phyloP scores from a whole-genome alignment of 768 basidiomycete genomes.

The Boletus eberwhitei region DNA sequence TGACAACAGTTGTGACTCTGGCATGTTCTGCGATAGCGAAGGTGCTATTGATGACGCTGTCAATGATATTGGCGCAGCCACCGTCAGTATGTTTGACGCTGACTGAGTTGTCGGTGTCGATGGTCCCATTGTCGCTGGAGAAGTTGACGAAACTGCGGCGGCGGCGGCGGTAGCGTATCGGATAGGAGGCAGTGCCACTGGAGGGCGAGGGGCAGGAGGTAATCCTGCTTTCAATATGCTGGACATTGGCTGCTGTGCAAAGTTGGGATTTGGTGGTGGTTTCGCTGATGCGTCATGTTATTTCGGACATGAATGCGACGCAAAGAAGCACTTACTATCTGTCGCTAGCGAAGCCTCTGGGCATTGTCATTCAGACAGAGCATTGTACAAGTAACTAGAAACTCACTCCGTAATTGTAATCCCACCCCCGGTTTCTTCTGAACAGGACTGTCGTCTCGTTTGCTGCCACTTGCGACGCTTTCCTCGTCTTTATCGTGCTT shows the following conservation, averaged over 20 bases:
- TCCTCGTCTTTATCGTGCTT: conserved; percentile 74
- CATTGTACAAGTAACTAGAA: conserved; percentile 2
- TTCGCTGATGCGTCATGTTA: conserved; percentile 36
- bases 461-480: conserved; percentile 61
- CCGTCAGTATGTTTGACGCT: conserved; percentile 31
- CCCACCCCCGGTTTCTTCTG: conserved; percentile 70
- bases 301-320: not conserved
- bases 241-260: conserved; percentile 73
- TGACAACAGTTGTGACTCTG: conserved; percentile 44
- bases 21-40: conserved; percentile 31
- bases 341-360: conserved; percentile 61
- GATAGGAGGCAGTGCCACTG: conserved; percentile 69
- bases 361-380: conserved; percentile 12
- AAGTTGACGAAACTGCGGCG: conserved; percentile 27
- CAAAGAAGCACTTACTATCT: conserved; percentile 47
- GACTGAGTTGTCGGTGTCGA: conserved; percentile 36
- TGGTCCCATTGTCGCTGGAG: conserved; percentile 22
- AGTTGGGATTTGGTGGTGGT: conserved; percentile 78
- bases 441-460: conserved; percentile 75
- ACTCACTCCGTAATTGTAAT: conserved; percentile 70
- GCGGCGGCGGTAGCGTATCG: conserved; percentile 93
- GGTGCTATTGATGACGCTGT: conserved; percentile 38
- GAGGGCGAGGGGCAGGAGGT: conserved; percentile 50
- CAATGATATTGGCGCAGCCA: conserved; percentile 38
- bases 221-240: conserved; percentile 74